These are phyloP conservation scores for Heritiera littoralis DNA, from an alignment of 345 rosid species.

Conservation along the genomic window DNA sequence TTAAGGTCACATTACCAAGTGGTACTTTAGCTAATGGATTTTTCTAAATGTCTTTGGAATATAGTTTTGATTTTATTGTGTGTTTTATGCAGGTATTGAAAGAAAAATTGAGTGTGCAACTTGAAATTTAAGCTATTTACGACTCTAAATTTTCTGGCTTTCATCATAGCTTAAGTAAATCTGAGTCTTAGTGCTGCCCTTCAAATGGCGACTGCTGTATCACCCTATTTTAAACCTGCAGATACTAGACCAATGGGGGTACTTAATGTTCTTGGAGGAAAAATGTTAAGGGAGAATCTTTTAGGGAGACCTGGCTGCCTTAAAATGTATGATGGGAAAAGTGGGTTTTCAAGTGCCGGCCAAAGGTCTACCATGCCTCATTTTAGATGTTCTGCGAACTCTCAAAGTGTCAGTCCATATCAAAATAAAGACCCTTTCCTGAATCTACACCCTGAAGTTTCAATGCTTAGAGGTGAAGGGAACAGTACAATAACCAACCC, in stretches of 20 bases:
- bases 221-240: slow-evolving; percentile 48
- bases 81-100: slow-evolving; percentile 37
- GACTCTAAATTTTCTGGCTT: background rate
- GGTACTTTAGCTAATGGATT: background rate
- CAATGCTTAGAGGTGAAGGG: slow-evolving; percentile 81
- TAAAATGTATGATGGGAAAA: slow-evolving; percentile 49
- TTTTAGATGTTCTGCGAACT: slow-evolving; percentile 47
- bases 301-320: slow-evolving; percentile 43
- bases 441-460: slow-evolving; percentile 79
- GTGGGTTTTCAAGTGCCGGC: slow-evolving; percentile 32
- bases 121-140: slow-evolving; percentile 21
- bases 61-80: background rate
- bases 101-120: slow-evolving; percentile 11
- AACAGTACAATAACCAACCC: slow-evolving; percentile 43
- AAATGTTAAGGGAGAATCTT: slow-evolving; percentile 47
- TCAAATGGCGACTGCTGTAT: slow-evolving; percentile 59
- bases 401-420: slow-evolving; percentile 55
- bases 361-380: slow-evolving; percentile 41
- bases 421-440: slow-evolving; percentile 73
- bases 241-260: slow-evolving; percentile 51
- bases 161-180: background rate
- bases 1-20: background rate
- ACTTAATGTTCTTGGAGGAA: slow-evolving; percentile 61
- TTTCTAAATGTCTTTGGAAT: background rate
- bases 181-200: background rate